Percentiles rank a stretch among this genome's conserved stretches.
phyloP scores from a whole-genome alignment of 768 basidiomycete species.

The Hortiboletus campestris region DNA sequence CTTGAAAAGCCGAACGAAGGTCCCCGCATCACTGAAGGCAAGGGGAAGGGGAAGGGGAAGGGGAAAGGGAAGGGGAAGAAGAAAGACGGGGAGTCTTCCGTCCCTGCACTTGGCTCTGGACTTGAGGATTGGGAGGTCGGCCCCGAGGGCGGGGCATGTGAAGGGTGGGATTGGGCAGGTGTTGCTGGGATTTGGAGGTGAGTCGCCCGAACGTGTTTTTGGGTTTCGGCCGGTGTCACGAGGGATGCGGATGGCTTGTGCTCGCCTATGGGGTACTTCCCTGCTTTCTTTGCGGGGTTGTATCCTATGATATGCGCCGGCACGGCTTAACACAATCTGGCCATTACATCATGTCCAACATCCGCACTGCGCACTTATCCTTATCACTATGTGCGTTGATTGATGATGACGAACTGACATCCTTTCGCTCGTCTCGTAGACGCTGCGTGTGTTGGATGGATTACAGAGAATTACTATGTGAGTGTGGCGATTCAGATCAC shows the following conservation, averaged over 20 bases:
- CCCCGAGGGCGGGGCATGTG: constrained; percentile 22
- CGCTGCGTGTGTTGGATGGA: constrained; percentile 61
- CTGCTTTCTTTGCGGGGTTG: background rate
- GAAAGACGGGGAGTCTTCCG: background rate
- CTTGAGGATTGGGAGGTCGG: constrained; percentile 25
- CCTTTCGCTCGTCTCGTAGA: constrained; percentile 25
- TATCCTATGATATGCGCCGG: background rate
- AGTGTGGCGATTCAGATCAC: constrained; percentile 20
- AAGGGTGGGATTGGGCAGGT: constrained; percentile 63
- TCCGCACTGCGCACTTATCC: too few species aligned
- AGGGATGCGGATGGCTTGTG: background rate
- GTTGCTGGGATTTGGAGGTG: constrained; percentile 54
- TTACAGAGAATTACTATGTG: constrained; percentile 52
- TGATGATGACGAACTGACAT: constrained; percentile 1
- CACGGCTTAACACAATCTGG: too few species aligned
- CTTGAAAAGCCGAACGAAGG: constrained; percentile 10
- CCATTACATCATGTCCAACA: background rate
- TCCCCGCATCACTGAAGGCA: background rate
- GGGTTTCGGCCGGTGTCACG: too few species aligned
- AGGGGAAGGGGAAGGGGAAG: constrained; percentile 22
- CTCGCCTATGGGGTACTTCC: too few species aligned
- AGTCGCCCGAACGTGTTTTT: constrained; percentile 13
- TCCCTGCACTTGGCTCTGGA: background rate
- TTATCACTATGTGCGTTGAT: background rate
- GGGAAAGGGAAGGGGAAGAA: constrained; percentile 24